Evolutionary conservation across 345 rosid genomes (phyloP).

Genomic region (Hibiscus syriacus): DNA sequence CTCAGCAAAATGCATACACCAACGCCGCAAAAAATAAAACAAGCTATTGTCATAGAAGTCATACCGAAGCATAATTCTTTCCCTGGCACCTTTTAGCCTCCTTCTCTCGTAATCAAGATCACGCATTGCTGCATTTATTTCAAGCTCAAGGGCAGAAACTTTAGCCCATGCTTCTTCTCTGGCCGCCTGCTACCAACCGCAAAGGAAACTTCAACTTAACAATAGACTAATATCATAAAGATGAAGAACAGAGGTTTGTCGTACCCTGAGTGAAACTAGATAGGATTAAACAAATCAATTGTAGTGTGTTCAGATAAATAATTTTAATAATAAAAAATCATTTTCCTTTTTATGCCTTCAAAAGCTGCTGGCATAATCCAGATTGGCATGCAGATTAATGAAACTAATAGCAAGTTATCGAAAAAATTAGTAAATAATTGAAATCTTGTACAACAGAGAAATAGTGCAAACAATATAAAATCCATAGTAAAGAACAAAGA

Average conservation of each 20-base stretch:
- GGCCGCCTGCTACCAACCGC: constrained; percentile 91
- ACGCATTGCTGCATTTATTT: constrained; percentile 64
- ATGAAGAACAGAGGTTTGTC: background rate
- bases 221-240: constrained; percentile 7
- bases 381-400: background rate
- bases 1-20: background rate
- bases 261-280: background rate
- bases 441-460: background rate
- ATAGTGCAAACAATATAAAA: too few species aligned
- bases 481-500: too few species aligned
- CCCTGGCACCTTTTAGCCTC: constrained; percentile 89
- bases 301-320: background rate
- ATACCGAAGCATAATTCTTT: constrained; percentile 98
- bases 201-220: constrained; percentile 58
- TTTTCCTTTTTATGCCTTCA: background rate
- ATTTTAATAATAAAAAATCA: background rate
- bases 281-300: background rate
- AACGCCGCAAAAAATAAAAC: constrained; percentile 1
- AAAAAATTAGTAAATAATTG: background rate
- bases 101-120: constrained; percentile 96
- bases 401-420: background rate
- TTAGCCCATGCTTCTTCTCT: constrained; percentile 98
- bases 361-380: background rate
- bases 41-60: constrained; percentile 11
- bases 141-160: constrained; percentile 82